Evolutionary conservation across 2,329 filamentous ascomycete genomes (phyloP).

Genomic region (Hypoxylon sp.): DNA sequence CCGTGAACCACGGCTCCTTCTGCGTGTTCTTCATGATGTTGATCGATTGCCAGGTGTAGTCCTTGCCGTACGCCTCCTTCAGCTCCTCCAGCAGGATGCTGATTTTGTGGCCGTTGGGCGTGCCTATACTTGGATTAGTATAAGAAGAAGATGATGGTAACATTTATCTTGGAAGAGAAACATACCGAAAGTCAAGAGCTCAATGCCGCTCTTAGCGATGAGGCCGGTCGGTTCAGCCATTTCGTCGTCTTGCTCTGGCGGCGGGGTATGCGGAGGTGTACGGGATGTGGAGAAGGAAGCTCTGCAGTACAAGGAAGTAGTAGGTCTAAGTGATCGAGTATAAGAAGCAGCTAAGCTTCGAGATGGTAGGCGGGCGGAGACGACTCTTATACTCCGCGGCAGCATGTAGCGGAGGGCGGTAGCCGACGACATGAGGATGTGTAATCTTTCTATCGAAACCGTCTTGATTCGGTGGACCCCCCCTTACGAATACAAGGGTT

Average conservation of each 20-base stretch:
- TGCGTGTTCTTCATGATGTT: constrained; percentile 75
- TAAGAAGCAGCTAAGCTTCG: constrained; percentile 13
- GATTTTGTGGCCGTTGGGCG: constrained; percentile 70
- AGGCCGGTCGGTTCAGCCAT: constrained; percentile 67
- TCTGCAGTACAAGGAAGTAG: constrained; percentile 9
- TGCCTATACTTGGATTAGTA: constrained; percentile 53
- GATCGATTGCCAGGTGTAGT: constrained; percentile 72
- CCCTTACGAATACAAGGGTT: constrained; percentile 1
- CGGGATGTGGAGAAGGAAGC: constrained; percentile 41
- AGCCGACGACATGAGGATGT: constrained; percentile 42
- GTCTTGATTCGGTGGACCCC: constrained; percentile 4
- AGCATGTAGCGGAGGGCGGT: constrained; percentile 28
- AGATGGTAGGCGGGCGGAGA: constrained; percentile 29
- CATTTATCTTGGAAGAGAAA: constrained; percentile 1
- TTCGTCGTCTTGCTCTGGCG: constrained; percentile 36
- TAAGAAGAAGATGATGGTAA: neutral
- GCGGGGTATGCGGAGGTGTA: constrained; percentile 28
- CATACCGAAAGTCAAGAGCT: constrained; percentile 71
- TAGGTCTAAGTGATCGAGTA: constrained; percentile 2
- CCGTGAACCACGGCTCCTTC: constrained; percentile 77
- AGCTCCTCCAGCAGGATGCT: constrained; percentile 76
- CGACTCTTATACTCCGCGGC: constrained; percentile 47
- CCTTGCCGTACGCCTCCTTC: constrained; percentile 73
- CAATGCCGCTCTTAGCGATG: constrained; percentile 74
- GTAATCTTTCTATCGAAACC: neutral